Conservation (phyloP, 306 rosid genomes). For the Dalbergia oliveri region DNA sequence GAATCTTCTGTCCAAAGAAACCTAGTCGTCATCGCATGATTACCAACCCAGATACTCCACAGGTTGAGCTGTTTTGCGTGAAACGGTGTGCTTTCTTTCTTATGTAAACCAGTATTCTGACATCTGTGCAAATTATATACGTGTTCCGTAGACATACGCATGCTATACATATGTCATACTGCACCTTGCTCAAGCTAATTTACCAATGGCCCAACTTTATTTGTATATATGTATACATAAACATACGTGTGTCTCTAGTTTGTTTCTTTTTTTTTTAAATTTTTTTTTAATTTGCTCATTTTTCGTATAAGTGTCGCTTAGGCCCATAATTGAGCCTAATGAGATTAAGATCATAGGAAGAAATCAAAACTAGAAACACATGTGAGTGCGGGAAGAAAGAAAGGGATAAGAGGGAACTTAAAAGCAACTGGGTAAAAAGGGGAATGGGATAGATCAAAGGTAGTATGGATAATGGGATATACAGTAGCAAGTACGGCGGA, state of each 20-base stretch:
- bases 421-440: slow-evolving; percentile 24
- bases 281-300: neutral
- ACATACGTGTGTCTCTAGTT: neutral
- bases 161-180: neutral
- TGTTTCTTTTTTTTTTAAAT: neutral
- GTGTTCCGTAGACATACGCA: too few species aligned
- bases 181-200: slow-evolving; percentile 43
- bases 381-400: slow-evolving; percentile 37
- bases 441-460: slow-evolving; percentile 19
- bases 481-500: slow-evolving; percentile 19
- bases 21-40: slow-evolving; percentile 47
- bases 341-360: slow-evolving; percentile 35
- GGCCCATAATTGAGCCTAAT: slow-evolving; percentile 19
- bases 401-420: slow-evolving; percentile 15
- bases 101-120: slow-evolving; percentile 21
- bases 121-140: slow-evolving; percentile 28
- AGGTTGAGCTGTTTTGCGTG: slow-evolving; percentile 38
- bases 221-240: neutral
- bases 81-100: neutral
- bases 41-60: slow-evolving; percentile 28
- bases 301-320: slow-evolving; percentile 14
- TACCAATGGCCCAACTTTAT: neutral
- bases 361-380: slow-evolving; percentile 38
- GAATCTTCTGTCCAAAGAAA: slow-evolving; percentile 56
- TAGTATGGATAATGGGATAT: slow-evolving; percentile 24